Evolutionary conservation across 768 basidiomycete species (phyloP).

Genomic region (Russula abietina): DNA sequence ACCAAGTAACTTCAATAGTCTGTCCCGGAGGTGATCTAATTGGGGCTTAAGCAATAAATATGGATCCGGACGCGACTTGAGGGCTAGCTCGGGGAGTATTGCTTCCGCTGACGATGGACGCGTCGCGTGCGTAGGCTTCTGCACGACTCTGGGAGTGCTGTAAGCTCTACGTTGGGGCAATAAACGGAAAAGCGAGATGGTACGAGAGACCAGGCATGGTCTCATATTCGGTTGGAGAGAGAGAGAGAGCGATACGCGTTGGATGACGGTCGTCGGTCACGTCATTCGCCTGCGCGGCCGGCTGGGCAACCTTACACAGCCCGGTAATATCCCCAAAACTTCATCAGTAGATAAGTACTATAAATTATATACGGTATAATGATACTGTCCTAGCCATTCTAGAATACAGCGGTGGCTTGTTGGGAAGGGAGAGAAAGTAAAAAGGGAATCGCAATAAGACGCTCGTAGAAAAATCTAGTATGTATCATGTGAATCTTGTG

Average conservation of each 20-base stretch:
- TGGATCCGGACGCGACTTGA: conserved; percentile 49
- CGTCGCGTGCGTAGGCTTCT: conserved; percentile 13
- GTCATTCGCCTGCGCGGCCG: too few species aligned
- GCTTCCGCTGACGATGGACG: conserved; percentile 1
- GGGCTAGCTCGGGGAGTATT: not conserved
- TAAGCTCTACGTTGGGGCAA: conserved; percentile 7
- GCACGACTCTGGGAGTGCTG: conserved; percentile 14
- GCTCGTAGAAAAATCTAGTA: conserved; percentile 1
- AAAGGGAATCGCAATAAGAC: not conserved
- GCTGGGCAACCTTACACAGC: too few species aligned
- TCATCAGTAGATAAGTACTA: not conserved
- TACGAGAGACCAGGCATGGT: conserved; percentile 8
- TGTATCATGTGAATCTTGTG: conserved; percentile 7
- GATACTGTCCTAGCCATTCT: conserved; percentile 16
- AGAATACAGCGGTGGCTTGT: conserved; percentile 9
- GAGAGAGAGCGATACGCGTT: not conserved
- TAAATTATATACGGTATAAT: conserved; percentile 19
- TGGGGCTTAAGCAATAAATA: conserved; percentile 66
- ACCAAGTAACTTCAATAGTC: conserved; percentile 72
- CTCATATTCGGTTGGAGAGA: conserved; percentile 11
- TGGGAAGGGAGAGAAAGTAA: not conserved
- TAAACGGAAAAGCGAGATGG: conserved; percentile 4
- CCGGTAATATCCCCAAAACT: not conserved
- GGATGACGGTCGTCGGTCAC: too few species aligned
- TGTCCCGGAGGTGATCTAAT: conserved; percentile 61